These are phyloP conservation scores for Neopestalotiopsis sp. DNA, from an alignment of 2,329 filamentous ascomycete genomes.

Conservation along the genomic window DNA sequence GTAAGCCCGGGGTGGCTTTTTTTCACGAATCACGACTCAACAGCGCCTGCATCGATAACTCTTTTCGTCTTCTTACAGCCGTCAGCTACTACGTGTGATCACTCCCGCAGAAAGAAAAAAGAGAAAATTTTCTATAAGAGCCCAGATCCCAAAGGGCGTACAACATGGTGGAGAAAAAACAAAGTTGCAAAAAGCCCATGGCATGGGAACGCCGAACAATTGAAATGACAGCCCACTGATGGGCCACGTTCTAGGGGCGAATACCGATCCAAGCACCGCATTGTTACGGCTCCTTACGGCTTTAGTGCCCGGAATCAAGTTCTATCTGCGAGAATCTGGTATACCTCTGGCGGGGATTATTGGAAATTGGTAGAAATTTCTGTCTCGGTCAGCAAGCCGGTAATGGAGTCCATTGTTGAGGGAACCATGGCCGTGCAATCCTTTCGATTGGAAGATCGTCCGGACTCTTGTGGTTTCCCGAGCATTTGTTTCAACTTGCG, in stretches of 20 bases:
- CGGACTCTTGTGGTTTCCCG: no score
- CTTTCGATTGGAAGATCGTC: no score
- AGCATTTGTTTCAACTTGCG: no score
- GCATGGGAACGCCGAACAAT: background rate
- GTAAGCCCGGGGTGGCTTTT: background rate
- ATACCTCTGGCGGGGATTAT: background rate
- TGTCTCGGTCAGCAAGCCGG: background rate
- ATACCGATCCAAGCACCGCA: constrained; percentile 10
- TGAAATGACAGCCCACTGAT: constrained; percentile 7
- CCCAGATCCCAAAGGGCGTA: background rate
- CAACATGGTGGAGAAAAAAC: background rate
- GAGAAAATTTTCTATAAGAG: background rate
- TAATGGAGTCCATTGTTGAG: background rate
- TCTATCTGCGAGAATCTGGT: background rate
- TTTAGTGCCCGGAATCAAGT: background rate
- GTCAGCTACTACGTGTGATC: background rate
- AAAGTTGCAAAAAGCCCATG: background rate
- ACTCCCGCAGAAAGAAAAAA: background rate
- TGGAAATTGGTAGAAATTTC: constrained; percentile 16
- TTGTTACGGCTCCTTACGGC: constrained; percentile 4
- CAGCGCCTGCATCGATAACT: background rate
- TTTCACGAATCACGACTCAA: no score
- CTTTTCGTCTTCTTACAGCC: background rate
- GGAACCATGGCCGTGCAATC: background rate
- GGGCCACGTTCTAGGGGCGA: constrained; percentile 7